A percentile compares a stretch with the other conserved stretches of the same genome.
These are phyloP conservation scores for Onygenales sp. DNA, from an alignment of 2,329 filamentous ascomycete genomes.

Conservation along the genomic window DNA sequence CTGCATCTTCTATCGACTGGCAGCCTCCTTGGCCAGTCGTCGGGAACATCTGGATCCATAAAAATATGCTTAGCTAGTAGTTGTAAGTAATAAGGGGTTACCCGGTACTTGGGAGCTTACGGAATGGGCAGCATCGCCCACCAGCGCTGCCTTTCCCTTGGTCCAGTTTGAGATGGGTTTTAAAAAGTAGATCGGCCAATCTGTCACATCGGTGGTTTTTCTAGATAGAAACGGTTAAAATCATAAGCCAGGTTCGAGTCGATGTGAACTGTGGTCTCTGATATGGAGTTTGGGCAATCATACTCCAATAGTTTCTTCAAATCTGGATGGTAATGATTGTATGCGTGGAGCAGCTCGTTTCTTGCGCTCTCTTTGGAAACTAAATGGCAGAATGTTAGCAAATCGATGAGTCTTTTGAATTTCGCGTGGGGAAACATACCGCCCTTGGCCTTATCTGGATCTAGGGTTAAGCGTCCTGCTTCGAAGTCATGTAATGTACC, in stretches of 20 bases:
- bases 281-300: not conserved
- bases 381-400: not conserved
- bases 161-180: not conserved
- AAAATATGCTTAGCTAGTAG: not conserved
- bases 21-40: conserved; percentile 2
- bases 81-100: not conserved
- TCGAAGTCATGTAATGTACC: conserved; percentile 3
- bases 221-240: not conserved
- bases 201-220: not conserved
- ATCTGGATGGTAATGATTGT: not conserved
- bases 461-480: not conserved
- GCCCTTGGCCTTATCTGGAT: not conserved
- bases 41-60: not conserved
- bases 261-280: too few relatives aligned
- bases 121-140: conserved; percentile 1
- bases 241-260: too few relatives aligned
- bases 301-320: not conserved
- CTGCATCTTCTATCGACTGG: conserved; percentile 2
- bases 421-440: not conserved
- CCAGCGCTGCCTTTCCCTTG: not conserved
- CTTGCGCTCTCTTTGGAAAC: not conserved
- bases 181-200: not conserved
- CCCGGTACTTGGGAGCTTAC: not conserved
- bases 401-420: not conserved
- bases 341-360: not conserved